A percentile compares a stretch with the other conserved stretches of the same genome.
Evolutionary conservation across 495 filamentous ascomycete genomes (phyloP).

Genomic region (Hyaloscypha variabilis): DNA sequence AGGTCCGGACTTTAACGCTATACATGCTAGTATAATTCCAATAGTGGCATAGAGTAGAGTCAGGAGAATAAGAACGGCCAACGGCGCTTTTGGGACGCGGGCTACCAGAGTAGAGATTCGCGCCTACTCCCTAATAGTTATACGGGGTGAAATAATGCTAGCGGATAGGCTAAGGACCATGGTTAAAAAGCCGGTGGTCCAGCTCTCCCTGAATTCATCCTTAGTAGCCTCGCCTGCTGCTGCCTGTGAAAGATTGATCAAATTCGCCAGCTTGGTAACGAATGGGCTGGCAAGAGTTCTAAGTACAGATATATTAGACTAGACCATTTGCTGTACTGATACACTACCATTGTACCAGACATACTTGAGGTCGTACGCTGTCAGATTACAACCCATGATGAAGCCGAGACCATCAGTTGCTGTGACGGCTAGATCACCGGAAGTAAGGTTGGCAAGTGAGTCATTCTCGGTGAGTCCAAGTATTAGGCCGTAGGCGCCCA

Average conservation of each 20-base stretch:
- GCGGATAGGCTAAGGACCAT: neutral
- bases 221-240: neutral
- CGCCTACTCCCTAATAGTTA: slow-evolving; percentile 1
- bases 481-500: neutral
- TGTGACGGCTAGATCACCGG: neutral
- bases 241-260: neutral
- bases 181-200: neutral
- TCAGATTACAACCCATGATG: neutral
- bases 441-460: neutral
- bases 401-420: neutral
- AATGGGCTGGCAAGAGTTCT: neutral
- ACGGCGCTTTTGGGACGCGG: slow-evolving; percentile 4
- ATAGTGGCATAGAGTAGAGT: neutral
- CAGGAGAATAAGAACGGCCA: neutral
- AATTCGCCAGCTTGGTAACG: neutral
- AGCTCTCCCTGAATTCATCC: neutral
- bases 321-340: neutral
- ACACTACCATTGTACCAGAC: slow-evolving; percentile 6
- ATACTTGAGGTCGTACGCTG: neutral
- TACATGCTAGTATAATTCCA: neutral
- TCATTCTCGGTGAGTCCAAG: neutral
- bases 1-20: neutral
- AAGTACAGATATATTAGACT: neutral
- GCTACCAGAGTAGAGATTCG: neutral
- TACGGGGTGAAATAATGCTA: slow-evolving; percentile 2